Base-by-base conservation (phyloP, 208 protist species). In the Crithidia mellificae region DNA sequence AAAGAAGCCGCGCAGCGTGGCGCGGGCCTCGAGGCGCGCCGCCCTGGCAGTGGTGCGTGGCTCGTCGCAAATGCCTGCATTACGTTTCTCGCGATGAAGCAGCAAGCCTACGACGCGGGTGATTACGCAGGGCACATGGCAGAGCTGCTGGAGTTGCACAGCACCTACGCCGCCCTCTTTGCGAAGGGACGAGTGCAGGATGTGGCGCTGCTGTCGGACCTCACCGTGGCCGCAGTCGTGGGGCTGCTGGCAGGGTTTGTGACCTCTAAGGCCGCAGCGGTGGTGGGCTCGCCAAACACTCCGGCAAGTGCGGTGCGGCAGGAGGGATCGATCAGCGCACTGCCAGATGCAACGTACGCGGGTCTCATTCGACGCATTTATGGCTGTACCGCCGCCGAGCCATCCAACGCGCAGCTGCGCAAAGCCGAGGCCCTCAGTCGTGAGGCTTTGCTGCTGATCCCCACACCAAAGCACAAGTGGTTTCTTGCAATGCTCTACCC, bases 1-100 rank as follows among this genome's bases (percentile, higher is more conserved):
- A 59, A 62, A 19, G 70, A 76, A 44, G 38, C 70, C 7, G 70
- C 63, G 0, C 19, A 59, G 30, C 70, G 70, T 6, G 70, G 63
- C 12, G 53, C 50, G 0, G 43, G 54, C 15, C 25, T 76, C 24
- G 70, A 76, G 49, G 24, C 6, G n/a, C 70, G 70, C 5, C 27
- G 54, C 22, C 19, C 39, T 15, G 70, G 70, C 61, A 39, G 54
- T 30, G 81, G 77, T 7, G 70, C 74, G 6, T 90, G 75, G 74
- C 68, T 94, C n/a, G 72, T 76, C 25, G 70, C 88, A 9, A 91
- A 90, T 65, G 84, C 86, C 6, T 89, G 81, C 63, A 63, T 84
- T 27, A 74, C 74, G 8, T 85, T 85, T 47, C 77, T 94, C 22
- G 78, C 78, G 53, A 80, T 76, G 72, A 77, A 80, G 44, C 44